Percentiles rank a stretch among this genome's conserved stretches.
Evolutionary conservation across 495 filamentous ascomycete genomes (phyloP).

Genomic region (Penicillium egyptiacum): DNA sequence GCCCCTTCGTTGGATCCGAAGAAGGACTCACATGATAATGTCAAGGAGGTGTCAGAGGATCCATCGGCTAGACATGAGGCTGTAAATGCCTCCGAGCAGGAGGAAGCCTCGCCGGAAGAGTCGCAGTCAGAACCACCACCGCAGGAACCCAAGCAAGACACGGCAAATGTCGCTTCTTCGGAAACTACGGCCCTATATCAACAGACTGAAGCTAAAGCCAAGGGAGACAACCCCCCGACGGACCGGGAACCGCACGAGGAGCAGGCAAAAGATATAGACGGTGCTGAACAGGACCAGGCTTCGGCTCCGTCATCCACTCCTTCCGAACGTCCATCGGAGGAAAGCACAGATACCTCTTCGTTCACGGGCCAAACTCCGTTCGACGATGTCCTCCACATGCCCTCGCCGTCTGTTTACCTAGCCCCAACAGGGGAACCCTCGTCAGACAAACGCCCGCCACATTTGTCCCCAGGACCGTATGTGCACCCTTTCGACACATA

Average conservation of each 20-base stretch:
- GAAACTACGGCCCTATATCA: conserved; percentile 5
- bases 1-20: conserved; percentile 38
- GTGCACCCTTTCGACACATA: conserved; percentile 98
- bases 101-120: conserved; percentile 15
- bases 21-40: conserved; percentile 21
- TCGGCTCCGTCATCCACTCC: conserved; percentile 24
- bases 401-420: conserved; percentile 42
- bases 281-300: conserved; percentile 16
- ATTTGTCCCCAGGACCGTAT: conserved; percentile 72
- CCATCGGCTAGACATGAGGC: conserved; percentile 23
- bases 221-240: conserved; percentile 15
- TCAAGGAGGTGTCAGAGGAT: conserved; percentile 23
- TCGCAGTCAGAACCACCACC: conserved; percentile 9
- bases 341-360: conserved; percentile 28
- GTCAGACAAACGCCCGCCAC: conserved; percentile 56
- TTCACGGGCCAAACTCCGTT: conserved; percentile 50
- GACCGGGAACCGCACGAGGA: conserved; percentile 29
- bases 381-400: conserved; percentile 65
- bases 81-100: conserved; percentile 14
- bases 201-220: conserved; percentile 18
- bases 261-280: conserved; percentile 15
- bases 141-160: conserved; percentile 3
- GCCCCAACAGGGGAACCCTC: conserved; percentile 30
- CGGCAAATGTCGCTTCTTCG: conserved; percentile 7
- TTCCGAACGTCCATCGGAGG: conserved; percentile 30